phyloP scores from a whole-genome alignment of 257 asterid genomes.

The Gentiana macrophylla region DNA sequence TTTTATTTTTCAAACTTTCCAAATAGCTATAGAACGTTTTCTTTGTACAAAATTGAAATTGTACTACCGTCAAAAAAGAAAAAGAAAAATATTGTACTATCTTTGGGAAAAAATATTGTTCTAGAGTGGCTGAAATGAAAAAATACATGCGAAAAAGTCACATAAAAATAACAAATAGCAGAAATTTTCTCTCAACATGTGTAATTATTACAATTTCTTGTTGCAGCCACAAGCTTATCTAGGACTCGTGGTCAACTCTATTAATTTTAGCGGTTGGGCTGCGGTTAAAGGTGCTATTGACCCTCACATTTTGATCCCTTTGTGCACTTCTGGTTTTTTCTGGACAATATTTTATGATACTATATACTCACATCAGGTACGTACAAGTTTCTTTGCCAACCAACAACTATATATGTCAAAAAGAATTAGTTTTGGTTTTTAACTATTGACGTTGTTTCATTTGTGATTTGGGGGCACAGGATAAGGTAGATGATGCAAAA shows the following conservation, averaged over 20 bases:
- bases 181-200: neutral
- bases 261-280: conserved; percentile 94
- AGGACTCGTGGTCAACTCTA: conserved; percentile 90
- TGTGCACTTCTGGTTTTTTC: neutral
- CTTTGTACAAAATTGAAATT: too few species aligned
- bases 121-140: too few species aligned
- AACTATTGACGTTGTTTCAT: neutral
- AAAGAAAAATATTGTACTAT: too few species aligned
- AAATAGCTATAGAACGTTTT: neutral
- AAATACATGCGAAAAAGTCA: too few species aligned
- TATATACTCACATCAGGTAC: neutral
- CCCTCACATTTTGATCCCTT: conserved; percentile 21
- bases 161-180: neutral
- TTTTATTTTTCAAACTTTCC: neutral
- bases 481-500: conserved; percentile 68
- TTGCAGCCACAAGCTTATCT: conserved; percentile 97
- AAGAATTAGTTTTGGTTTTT: neutral
- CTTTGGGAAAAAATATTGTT: too few species aligned
- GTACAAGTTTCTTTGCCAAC: neutral
- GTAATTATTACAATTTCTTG: conserved; percentile 8
- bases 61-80: too few species aligned
- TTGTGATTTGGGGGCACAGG: conserved; percentile 26
- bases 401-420: neutral
- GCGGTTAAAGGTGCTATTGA: conserved; percentile 67
- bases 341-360: neutral